phyloP scores from a whole-genome alignment of 441 rosid genomes.

The Pelargonium fulgidum region DNA sequence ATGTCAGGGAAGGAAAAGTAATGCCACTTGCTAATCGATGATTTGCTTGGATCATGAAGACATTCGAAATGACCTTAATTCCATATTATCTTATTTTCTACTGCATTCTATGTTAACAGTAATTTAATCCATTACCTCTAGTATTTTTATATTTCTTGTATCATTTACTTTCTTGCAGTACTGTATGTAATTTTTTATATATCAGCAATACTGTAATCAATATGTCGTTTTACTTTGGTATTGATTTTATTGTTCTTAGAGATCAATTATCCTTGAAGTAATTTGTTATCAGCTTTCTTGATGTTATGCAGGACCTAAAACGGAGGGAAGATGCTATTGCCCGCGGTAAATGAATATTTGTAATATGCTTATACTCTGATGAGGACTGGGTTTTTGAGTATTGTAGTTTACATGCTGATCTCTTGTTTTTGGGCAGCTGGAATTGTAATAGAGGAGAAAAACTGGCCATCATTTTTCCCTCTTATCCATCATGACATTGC shows the following conservation, averaged over 20 bases:
- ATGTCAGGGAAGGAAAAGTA: background rate
- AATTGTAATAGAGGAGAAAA: slow-evolving; percentile 84
- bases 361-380: slow-evolving; percentile 2
- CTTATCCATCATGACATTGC: slow-evolving; percentile 89
- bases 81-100: background rate
- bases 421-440: slow-evolving; percentile 49
- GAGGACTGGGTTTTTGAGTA: background rate
- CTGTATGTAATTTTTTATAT: no score
- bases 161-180: background rate
- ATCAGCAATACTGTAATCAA: no score
- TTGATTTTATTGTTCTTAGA: slow-evolving; percentile 10
- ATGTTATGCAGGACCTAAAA: slow-evolving; percentile 60
- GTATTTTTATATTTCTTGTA: background rate
- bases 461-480: slow-evolving; percentile 92
- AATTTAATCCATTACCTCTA: background rate
- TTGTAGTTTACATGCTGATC: background rate
- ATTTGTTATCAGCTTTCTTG: slow-evolving; percentile 18
- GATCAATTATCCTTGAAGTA: background rate
- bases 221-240: background rate
- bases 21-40: background rate
- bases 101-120: background rate
- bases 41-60: background rate
- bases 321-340: slow-evolving; percentile 85
- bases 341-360: slow-evolving; percentile 32
- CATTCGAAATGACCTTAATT: background rate